These are phyloP conservation scores for Myrica gale DNA, from an alignment of 306 rosid species.

Conservation along the genomic window DNA sequence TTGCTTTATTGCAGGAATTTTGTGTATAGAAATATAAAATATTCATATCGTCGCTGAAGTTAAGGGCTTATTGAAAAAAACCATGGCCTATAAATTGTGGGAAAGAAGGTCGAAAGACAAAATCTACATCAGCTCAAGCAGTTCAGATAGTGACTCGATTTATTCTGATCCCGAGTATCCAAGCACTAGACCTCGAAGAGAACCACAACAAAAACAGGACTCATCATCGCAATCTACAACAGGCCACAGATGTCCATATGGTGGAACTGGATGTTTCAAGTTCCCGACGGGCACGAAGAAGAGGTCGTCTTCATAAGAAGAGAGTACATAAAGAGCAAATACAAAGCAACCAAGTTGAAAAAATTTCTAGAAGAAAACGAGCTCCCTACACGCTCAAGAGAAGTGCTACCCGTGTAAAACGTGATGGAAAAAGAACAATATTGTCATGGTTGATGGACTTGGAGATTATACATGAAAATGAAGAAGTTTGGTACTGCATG, in stretches of 20 bases:
- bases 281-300: neutral
- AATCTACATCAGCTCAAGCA: neutral
- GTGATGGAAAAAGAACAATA: constrained; percentile 17
- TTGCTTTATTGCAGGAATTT: constrained; percentile 6
- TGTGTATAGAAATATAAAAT: too few relatives aligned
- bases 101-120: constrained; percentile 3
- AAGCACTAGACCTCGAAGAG: neutral
- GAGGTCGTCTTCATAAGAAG: constrained; percentile 6
- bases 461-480: constrained; percentile 9
- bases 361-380: neutral
- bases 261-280: neutral
- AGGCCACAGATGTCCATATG: neutral
- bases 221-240: neutral
- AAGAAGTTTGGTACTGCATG: constrained; percentile 19
- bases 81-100: constrained; percentile 29
- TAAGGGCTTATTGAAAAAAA: neutral
- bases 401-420: too few relatives aligned
- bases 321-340: neutral
- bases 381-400: neutral
- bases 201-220: neutral
- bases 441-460: constrained; percentile 41
- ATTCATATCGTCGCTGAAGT: too few relatives aligned
- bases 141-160: constrained; percentile 21
- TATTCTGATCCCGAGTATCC: constrained; percentile 24
- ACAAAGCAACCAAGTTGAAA: neutral